These are phyloP conservation scores for Geoglossum glabrum DNA, from an alignment of 495 filamentous ascomycete genomes.

Conservation along the genomic window DNA sequence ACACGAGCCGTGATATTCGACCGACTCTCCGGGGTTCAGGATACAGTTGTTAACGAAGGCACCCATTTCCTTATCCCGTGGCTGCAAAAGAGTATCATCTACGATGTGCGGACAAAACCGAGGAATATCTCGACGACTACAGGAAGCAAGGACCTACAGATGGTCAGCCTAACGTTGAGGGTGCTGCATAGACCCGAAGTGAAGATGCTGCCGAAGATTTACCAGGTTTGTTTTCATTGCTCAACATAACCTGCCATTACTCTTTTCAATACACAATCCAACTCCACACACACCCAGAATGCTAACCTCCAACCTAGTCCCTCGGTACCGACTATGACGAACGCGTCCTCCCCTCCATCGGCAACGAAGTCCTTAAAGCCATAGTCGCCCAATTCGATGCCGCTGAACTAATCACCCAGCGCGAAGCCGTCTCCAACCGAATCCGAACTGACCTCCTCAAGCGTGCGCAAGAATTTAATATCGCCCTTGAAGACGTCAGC, in stretches of 20 bases:
- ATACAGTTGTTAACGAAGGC: slow-evolving; percentile 81
- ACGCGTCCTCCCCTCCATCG: slow-evolving; percentile 96
- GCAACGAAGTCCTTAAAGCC: slow-evolving; percentile 98
- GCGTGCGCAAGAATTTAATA: slow-evolving; percentile 97
- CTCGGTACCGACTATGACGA: slow-evolving; percentile 98
- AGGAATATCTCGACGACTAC: slow-evolving; percentile 96
- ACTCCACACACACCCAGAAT: neutral
- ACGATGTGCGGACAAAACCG: slow-evolving; percentile 94
- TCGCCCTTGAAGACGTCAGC: slow-evolving; percentile 92
- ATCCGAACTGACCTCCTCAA: slow-evolving; percentile 90
- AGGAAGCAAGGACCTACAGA: slow-evolving; percentile 96
- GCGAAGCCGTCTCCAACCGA: slow-evolving; percentile 84
- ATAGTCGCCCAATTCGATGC: slow-evolving; percentile 99
- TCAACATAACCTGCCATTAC: neutral
- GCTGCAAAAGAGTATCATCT: slow-evolving; percentile 87
- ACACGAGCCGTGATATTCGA: slow-evolving; percentile 97
- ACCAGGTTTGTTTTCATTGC: slow-evolving; percentile 48
- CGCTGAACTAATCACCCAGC: slow-evolving; percentile 97
- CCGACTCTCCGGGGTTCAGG: slow-evolving; percentile 75
- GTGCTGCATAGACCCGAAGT: slow-evolving; percentile 94
- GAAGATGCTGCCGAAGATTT: slow-evolving; percentile 81
- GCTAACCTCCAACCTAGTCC: slow-evolving; percentile 13
- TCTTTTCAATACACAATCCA: neutral
- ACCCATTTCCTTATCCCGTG: slow-evolving; percentile 94
- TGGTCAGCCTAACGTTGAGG: slow-evolving; percentile 94